A percentile compares a stretch with the other conserved stretches of the same genome.
Evolutionary conservation across 331 rosid genomes (phyloP).

Genomic region (Saraca asoca): DNA sequence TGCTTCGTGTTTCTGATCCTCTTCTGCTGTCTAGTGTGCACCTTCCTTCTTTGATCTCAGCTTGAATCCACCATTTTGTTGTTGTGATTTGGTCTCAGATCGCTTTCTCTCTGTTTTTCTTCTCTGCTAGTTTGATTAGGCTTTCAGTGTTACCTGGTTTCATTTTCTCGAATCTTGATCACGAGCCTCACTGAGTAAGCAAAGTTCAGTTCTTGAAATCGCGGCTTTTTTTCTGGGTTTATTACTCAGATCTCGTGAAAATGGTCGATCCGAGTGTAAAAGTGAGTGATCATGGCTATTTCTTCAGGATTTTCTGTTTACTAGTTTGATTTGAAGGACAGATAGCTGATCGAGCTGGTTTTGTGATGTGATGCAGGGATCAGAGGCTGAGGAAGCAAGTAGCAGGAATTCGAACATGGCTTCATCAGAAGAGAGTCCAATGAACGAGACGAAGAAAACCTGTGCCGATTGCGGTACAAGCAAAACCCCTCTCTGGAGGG

Average conservation of each 20-base stretch:
- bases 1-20: not conserved
- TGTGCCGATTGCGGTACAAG: slow-evolving; percentile 88
- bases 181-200: not conserved
- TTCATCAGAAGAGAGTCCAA: slow-evolving; percentile 48
- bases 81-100: not conserved
- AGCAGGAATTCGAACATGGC: slow-evolving; percentile 43
- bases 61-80: slow-evolving; percentile 6
- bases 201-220: not conserved
- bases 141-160: too few relatives aligned
- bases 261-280: slow-evolving; percentile 67
- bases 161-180: not conserved
- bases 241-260: slow-evolving; percentile 39
- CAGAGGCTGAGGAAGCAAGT: slow-evolving; percentile 52
- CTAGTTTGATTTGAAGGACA: not conserved
- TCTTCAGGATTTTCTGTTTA: not conserved
- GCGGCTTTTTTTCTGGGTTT: slow-evolving; percentile 23
- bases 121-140: not conserved
- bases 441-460: slow-evolving; percentile 59
- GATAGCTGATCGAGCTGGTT: slow-evolving; percentile 30
- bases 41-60: slow-evolving; percentile 17
- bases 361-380: slow-evolving; percentile 58
- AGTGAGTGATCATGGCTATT: slow-evolving; percentile 42
- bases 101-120: slow-evolving; percentile 15
- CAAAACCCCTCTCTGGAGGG: slow-evolving; percentile 86
- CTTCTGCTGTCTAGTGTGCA: not conserved